A percentile compares a stretch with the other conserved stretches of the same genome.
Evolutionary conservation across 345 rosid genomes (phyloP).

Genomic region (Balakata baccata): DNA sequence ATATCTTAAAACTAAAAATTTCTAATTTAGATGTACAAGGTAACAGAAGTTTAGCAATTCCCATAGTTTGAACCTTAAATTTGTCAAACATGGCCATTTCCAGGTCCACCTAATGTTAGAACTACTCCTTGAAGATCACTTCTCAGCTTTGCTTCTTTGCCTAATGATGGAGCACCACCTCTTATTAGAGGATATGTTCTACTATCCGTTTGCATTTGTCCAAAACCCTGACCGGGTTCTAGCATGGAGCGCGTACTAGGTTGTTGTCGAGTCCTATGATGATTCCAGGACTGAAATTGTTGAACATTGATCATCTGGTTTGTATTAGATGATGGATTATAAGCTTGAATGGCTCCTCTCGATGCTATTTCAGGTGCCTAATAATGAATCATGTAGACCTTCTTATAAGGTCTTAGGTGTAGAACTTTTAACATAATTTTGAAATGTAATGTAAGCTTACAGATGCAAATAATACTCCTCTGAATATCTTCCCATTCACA

Average conservation of each 20-base stretch:
- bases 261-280: conserved; percentile 18
- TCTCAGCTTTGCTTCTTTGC: conserved; percentile 38
- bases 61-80: neutral
- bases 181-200: conserved; percentile 22
- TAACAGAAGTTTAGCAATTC: neutral
- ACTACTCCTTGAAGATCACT: conserved; percentile 67
- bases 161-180: conserved; percentile 28
- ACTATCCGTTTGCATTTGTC: conserved; percentile 19
- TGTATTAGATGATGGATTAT: conserved; percentile 23
- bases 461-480: conserved; percentile 70
- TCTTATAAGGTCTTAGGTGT: neutral
- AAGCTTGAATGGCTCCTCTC: conserved; percentile 27
- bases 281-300: conserved; percentile 23
- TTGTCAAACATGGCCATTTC: conserved; percentile 29
- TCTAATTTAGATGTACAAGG: conserved; percentile 8
- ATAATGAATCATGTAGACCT: neutral
- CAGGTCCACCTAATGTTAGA: conserved; percentile 73
- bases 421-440: neutral
- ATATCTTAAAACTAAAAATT: neutral
- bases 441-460: conserved; percentile 33
- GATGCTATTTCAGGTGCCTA: conserved; percentile 37
- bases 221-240: conserved; percentile 25
- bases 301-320: conserved; percentile 26
- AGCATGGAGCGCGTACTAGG: conserved; percentile 12
- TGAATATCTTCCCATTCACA: conserved; percentile 56